Conservation (phyloP, 371 early-diverging fungal species). For the Mortierella sp. region DNA sequence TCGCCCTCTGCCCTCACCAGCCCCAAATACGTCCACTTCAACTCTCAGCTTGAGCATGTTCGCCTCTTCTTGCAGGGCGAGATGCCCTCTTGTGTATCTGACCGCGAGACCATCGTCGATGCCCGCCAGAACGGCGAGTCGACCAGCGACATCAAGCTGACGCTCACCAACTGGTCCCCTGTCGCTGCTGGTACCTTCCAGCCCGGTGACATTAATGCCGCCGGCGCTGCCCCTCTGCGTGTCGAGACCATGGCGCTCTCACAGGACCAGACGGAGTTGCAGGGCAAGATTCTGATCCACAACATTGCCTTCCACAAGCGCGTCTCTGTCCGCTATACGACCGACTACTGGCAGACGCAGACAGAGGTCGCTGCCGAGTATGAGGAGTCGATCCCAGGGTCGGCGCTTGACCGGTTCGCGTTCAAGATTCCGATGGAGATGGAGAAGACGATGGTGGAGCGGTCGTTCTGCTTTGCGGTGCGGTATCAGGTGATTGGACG, state of each 20-base stretch:
- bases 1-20: constrained; percentile 47
- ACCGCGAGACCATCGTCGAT: constrained; percentile 61
- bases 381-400: constrained; percentile 62
- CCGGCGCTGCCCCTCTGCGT: constrained; percentile 45
- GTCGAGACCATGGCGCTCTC: constrained; percentile 48
- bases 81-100: constrained; percentile 69
- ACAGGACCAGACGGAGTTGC: constrained; percentile 59
- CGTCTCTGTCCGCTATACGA: constrained; percentile 78
- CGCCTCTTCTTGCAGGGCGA: constrained; percentile 72
- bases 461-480: constrained; percentile 68
- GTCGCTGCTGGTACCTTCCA: constrained; percentile 49
- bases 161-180: constrained; percentile 55
- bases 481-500: constrained; percentile 72
- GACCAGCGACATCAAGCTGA: constrained; percentile 59
- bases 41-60: constrained; percentile 70
- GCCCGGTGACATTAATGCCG: constrained; percentile 50
- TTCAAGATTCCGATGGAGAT: constrained; percentile 58
- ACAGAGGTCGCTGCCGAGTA: constrained; percentile 71
- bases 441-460: constrained; percentile 43
- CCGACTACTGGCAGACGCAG: constrained; percentile 78
- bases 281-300: constrained; percentile 77
- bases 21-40: constrained; percentile 71
- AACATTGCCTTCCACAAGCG: constrained; percentile 88
- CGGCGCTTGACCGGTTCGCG: constrained; percentile 46
- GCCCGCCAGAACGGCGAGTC: constrained; percentile 38